phyloP scores from a whole-genome alignment of 257 asterid genomes.

The Lithospermum erythrorhizon region DNA sequence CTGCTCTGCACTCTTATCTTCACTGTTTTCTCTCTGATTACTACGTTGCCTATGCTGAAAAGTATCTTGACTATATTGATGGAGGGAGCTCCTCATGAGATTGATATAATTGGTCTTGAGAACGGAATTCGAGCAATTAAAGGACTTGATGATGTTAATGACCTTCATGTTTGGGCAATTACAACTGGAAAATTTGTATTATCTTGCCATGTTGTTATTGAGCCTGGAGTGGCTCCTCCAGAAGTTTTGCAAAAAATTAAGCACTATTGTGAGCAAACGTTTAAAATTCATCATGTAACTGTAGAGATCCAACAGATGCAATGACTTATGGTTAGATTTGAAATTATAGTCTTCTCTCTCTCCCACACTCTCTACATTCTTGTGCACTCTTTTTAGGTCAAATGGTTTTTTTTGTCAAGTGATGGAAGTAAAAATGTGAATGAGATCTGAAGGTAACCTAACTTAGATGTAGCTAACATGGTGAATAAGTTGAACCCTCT shows the following conservation, averaged over 20 bases:
- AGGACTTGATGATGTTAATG: slow-evolving; percentile 57
- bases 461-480: too few relatives aligned
- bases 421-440: too few relatives aligned
- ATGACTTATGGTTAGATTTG: slow-evolving; percentile 2
- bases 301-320: slow-evolving; percentile 49
- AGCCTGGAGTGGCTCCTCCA: slow-evolving; percentile 28
- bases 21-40: slow-evolving; percentile 34
- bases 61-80: slow-evolving; percentile 37
- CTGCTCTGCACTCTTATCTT: slow-evolving; percentile 52
- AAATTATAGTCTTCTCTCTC: too few relatives aligned
- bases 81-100: slow-evolving; percentile 61
- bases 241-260: slow-evolving; percentile 33
- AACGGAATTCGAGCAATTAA: slow-evolving; percentile 33
- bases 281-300: slow-evolving; percentile 56
- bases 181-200: slow-evolving; percentile 47
- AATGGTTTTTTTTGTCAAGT: too few relatives aligned
- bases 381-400: too few relatives aligned
- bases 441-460: too few relatives aligned
- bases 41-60: slow-evolving; percentile 55
- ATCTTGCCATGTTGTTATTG: slow-evolving; percentile 53
- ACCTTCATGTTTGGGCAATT: slow-evolving; percentile 74
- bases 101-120: slow-evolving; percentile 36
- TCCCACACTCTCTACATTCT: too few relatives aligned
- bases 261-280: slow-evolving; percentile 37
- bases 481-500: too few relatives aligned